A percentile compares a stretch with the other conserved stretches of the same genome.
Conservation (phyloP, 257 asterid species). For the Nemophila menziesii region DNA sequence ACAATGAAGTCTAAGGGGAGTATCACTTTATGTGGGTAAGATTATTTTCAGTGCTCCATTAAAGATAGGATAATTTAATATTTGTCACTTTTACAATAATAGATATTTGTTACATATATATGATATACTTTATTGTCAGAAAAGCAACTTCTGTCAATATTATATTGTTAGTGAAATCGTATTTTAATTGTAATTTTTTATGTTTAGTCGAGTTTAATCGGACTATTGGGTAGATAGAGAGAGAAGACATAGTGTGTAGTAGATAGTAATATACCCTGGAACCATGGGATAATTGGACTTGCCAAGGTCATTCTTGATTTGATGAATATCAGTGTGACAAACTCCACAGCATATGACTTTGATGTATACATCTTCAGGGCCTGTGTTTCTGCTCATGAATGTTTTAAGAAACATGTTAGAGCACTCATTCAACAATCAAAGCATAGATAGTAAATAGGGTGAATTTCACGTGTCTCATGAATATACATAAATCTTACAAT, state of each 20-base stretch:
- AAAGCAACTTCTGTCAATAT: too few species aligned
- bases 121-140: neutral
- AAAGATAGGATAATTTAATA: too few species aligned
- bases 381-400: constrained; percentile 50
- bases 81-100: too few species aligned
- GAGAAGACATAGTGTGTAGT: neutral
- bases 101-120: too few species aligned
- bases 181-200: too few species aligned
- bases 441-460: neutral
- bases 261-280: constrained; percentile 88
- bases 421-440: too few species aligned
- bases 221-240: too few species aligned
- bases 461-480: neutral
- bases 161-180: too few species aligned
- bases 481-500: neutral
- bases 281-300: constrained; percentile 95
- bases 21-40: too few species aligned
- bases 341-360: constrained; percentile 77
- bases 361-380: constrained; percentile 69
- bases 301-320: constrained; percentile 83
- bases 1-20: too few species aligned
- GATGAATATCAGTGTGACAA: constrained; percentile 84
- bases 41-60: too few species aligned
- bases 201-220: too few species aligned
- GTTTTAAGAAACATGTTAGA: neutral